phyloP scores from a whole-genome alignment of 1,284 basidiomycete genomes.

The Ganoderma sp. region DNA sequence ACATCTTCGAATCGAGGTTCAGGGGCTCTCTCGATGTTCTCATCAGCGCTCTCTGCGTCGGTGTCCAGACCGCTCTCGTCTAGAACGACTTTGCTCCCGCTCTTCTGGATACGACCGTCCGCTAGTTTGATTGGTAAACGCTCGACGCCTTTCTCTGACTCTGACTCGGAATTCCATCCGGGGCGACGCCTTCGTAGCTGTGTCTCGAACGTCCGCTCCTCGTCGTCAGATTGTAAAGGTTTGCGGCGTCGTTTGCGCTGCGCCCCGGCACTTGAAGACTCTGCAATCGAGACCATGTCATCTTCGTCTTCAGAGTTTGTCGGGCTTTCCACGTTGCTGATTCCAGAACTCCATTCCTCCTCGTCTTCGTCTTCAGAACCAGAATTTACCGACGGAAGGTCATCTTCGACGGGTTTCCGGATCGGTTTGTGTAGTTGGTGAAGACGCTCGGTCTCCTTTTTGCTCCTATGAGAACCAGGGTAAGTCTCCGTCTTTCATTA shows the following conservation, averaged over 20 bases:
- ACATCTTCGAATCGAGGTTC: constrained; percentile 62
- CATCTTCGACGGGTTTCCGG: constrained; percentile 52
- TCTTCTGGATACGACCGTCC: constrained; percentile 75
- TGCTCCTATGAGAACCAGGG: constrained; percentile 60
- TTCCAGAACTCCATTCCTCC: constrained; percentile 59
- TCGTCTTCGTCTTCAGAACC: constrained; percentile 62
- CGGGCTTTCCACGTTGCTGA: constrained; percentile 43
- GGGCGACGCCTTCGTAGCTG: constrained; percentile 57
- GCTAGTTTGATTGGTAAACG: constrained; percentile 87
- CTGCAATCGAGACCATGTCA: constrained; percentile 23
- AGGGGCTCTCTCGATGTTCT: constrained; percentile 36
- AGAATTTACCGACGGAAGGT: constrained; percentile 70
- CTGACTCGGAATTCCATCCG: constrained; percentile 52
- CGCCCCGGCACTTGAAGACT: constrained; percentile 31
- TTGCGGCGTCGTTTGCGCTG: constrained; percentile 27
- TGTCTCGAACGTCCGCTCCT: constrained; percentile 75
- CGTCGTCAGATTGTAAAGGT: constrained; percentile 55
- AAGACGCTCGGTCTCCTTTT: constrained; percentile 72
- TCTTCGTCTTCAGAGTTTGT: constrained; percentile 32
- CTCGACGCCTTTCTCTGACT: constrained; percentile 58
- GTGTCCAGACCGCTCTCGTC: constrained; percentile 49
- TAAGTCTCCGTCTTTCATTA: constrained; percentile 3
- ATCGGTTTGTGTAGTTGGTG: constrained; percentile 67
- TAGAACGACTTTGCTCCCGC: constrained; percentile 41
- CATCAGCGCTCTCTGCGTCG: constrained; percentile 47